phyloP scores from a whole-genome alignment of 225 moss, liverwort and hornwort genomes.

The Rhytidiadelphus loreus region DNA sequence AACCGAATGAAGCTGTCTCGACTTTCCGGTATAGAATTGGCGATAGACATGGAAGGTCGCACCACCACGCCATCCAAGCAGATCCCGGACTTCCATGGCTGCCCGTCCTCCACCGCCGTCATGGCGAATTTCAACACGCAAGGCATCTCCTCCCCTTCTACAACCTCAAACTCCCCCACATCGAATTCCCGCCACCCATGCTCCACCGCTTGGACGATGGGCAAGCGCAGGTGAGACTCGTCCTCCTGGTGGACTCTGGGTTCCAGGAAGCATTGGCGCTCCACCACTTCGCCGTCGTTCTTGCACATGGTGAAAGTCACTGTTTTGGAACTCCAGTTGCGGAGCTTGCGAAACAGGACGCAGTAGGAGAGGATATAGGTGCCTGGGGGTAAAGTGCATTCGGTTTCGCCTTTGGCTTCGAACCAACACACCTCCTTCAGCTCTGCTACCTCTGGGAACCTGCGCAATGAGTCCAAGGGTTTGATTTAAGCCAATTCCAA shows the following conservation, averaged over 20 bases:
- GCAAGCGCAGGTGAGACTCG: background rate
- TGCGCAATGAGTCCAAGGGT: background rate
- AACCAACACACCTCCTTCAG: constrained; percentile 18
- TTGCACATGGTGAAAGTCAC: constrained; percentile 2
- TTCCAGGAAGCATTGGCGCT: constrained; percentile 6
- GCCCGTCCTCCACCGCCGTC: background rate
- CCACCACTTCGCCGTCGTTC: background rate
- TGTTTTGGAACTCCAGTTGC: background rate
- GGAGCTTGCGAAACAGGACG: background rate
- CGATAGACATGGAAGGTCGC: background rate
- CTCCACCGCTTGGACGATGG: background rate
- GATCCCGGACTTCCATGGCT: constrained; percentile 1
- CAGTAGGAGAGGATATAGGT: constrained; percentile 18
- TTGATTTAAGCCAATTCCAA: background rate
- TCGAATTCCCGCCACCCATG: constrained; percentile 23
- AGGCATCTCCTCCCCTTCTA: background rate
- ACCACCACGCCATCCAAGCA: constrained; percentile 21
- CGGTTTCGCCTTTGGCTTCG: constrained; percentile 1
- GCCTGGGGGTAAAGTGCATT: constrained; percentile 10
- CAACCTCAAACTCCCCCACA: constrained; percentile 7
- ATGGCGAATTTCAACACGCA: background rate
- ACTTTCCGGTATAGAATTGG: background rate
- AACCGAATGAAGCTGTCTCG: background rate
- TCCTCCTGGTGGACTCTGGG: background rate
- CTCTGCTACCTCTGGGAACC: constrained; percentile 20